Evolutionary conservation across 305 asterid species (phyloP).

Genomic region (Fraxinus paxiana): DNA sequence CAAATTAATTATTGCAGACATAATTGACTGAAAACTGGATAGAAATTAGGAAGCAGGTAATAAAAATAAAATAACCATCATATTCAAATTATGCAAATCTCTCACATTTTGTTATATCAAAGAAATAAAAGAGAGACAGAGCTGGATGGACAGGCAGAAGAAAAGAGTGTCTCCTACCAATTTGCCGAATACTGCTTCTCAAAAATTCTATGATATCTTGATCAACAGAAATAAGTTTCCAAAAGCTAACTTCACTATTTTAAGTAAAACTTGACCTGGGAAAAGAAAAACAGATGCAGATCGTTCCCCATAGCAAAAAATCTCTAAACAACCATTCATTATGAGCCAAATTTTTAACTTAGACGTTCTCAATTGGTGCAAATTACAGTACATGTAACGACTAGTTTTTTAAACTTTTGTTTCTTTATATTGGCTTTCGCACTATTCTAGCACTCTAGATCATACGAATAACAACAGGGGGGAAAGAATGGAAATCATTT

Average conservation of each 20-base stretch:
- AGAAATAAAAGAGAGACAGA: not conserved
- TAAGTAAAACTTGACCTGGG: not conserved
- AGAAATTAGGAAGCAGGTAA: not conserved
- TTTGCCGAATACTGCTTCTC: not conserved
- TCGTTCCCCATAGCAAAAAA: not conserved
- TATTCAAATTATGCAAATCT: not conserved
- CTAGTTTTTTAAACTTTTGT: not conserved
- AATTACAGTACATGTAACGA: not conserved
- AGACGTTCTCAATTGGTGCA: not conserved
- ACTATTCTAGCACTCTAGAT: not conserved
- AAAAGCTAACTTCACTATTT: not conserved
- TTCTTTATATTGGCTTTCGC: not conserved
- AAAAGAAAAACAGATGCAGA: not conserved
- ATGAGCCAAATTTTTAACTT: not conserved
- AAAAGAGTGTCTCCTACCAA: not conserved
- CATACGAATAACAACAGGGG: not conserved
- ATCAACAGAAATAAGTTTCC: not conserved
- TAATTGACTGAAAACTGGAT: not conserved
- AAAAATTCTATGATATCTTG: not conserved
- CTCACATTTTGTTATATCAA: not conserved
- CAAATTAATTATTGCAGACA: constrained; percentile 6
- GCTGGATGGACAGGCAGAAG: not conserved
- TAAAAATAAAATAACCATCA: not conserved
- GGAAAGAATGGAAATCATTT: not conserved
- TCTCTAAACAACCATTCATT: not conserved